Conservation (phyloP, 2,329 filamentous ascomycete species). For the Emydomyces testavorans region DNA sequence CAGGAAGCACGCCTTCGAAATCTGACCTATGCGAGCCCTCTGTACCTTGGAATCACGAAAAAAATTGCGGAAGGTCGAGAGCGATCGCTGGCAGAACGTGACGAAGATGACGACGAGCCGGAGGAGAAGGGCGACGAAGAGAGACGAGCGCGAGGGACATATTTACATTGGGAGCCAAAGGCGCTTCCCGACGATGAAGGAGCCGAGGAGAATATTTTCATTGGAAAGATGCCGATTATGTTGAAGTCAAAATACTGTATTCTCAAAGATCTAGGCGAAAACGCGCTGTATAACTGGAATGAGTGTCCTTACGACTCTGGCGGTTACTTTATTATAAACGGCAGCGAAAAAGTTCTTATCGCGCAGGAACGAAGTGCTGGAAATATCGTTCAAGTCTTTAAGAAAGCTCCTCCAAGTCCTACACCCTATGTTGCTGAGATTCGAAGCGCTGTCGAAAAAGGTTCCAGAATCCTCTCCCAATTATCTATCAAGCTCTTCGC, state of each 20-base stretch:
- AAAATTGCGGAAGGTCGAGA: conserved; percentile 75
- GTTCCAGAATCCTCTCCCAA: conserved; percentile 85
- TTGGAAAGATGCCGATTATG: conserved; percentile 96
- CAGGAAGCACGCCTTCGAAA: conserved; percentile 95
- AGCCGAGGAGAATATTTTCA: conserved; percentile 66
- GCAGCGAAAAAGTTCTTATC: conserved; percentile 95
- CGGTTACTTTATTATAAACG: conserved; percentile 98
- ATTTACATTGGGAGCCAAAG: conserved; percentile 40
- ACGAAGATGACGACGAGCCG: conserved; percentile 38
- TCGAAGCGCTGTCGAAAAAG: conserved; percentile 89
- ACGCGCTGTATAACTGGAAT: conserved; percentile 79
- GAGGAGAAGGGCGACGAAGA: conserved; percentile 42
- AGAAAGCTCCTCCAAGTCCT: conserved; percentile 85
- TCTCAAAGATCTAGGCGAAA: conserved; percentile 68
- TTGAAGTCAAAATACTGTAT: conserved; percentile 94
- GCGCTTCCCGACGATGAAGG: conserved; percentile 39
- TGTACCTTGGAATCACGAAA: conserved; percentile 81
- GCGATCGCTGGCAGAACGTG: conserved; percentile 58
- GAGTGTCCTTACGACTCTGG: conserved; percentile 98
- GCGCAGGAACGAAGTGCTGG: conserved; percentile 94
- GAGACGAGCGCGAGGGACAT: conserved; percentile 35
- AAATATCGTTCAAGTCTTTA: conserved; percentile 98
- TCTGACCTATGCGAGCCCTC: conserved; percentile 82
- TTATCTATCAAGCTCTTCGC: conserved; percentile 81
- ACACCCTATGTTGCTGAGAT: conserved; percentile 94